phyloP scores from a whole-genome alignment of 805 yeast genomes.

The Metschnikowia proteae region DNA sequence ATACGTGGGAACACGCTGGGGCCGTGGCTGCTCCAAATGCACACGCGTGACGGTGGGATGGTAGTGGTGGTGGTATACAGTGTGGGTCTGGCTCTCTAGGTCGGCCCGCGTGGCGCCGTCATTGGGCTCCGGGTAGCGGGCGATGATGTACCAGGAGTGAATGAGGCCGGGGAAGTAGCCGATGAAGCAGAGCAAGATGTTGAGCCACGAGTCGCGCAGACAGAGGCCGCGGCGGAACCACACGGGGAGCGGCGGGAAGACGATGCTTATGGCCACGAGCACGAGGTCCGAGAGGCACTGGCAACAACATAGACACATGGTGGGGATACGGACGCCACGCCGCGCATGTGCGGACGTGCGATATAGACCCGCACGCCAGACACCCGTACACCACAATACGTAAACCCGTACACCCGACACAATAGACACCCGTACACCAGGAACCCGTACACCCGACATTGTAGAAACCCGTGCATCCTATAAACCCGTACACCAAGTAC shows the following conservation, averaged over 20 bases:
- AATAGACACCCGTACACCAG: no score
- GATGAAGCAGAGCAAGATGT: constrained; percentile 40
- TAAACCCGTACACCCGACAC: not conserved
- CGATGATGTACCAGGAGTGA: constrained; percentile 49
- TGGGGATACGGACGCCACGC: not conserved
- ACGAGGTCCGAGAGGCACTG: constrained; percentile 48
- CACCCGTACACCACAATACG: not conserved
- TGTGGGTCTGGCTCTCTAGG: constrained; percentile 28
- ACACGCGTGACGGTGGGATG: constrained; percentile 7
- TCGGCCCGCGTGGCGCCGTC: constrained; percentile 20
- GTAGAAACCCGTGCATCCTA: no score
- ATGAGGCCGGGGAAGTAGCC: constrained; percentile 51
- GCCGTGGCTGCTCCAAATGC: constrained; percentile 10
- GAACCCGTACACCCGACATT: no score
- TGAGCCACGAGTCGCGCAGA: constrained; percentile 47
- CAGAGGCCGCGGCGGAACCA: constrained; percentile 60
- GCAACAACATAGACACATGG: constrained; percentile 18
- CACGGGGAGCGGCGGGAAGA: constrained; percentile 75
- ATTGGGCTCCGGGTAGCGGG: constrained; percentile 37
- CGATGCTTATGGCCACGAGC: constrained; percentile 55
- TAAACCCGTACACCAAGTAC: constrained; percentile 1
- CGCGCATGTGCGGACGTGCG: not conserved
- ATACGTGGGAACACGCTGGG: constrained; percentile 16
- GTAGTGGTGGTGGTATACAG: constrained; percentile 13
- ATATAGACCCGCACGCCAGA: not conserved